phyloP scores from a whole-genome alignment of 768 basidiomycete species.

The Podaxis rugospora region DNA sequence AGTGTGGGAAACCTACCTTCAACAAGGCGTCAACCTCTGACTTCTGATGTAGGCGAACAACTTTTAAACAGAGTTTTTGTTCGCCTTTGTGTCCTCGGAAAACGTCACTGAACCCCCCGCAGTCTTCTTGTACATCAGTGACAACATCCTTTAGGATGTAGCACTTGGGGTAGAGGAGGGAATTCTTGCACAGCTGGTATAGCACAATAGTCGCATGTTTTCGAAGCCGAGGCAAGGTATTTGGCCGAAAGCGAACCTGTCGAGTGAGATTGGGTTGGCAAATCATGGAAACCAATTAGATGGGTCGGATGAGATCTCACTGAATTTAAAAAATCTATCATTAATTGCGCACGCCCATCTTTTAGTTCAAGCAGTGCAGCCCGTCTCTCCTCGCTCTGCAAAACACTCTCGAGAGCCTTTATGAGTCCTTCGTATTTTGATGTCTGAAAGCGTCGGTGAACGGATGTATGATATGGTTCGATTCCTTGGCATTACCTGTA shows the following conservation, averaged over 20 bases:
- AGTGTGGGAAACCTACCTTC: slow-evolving; percentile 15
- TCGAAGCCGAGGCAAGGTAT: background rate
- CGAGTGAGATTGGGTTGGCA: background rate
- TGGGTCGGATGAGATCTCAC: background rate
- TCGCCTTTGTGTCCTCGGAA: slow-evolving; percentile 19
- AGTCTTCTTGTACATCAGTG: slow-evolving; percentile 8
- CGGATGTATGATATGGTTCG: too few relatives aligned
- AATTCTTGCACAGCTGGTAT: slow-evolving; percentile 18
- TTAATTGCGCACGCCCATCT: background rate
- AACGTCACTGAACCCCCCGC: slow-evolving; percentile 25
- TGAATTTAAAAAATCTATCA: background rate
- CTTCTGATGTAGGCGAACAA: slow-evolving; percentile 19
- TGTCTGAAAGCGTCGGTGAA: too few relatives aligned
- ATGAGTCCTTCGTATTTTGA: too few relatives aligned
- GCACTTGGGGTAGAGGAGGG: slow-evolving; percentile 24
- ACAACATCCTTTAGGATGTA: slow-evolving; percentile 17
- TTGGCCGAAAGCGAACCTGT: slow-evolving; percentile 10
- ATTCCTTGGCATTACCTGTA: too few relatives aligned
- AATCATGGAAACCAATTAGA: background rate
- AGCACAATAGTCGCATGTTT: background rate
- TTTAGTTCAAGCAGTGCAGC: background rate
- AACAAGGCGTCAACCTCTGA: slow-evolving; percentile 14
- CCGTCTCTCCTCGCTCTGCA: too few relatives aligned
- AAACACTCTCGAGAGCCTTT: too few relatives aligned
- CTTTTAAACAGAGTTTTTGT: slow-evolving; percentile 19